Base-by-base conservation (phyloP, 2,329 filamentous ascomycete genomes). In the Zasmidium citrigriseum region DNA sequence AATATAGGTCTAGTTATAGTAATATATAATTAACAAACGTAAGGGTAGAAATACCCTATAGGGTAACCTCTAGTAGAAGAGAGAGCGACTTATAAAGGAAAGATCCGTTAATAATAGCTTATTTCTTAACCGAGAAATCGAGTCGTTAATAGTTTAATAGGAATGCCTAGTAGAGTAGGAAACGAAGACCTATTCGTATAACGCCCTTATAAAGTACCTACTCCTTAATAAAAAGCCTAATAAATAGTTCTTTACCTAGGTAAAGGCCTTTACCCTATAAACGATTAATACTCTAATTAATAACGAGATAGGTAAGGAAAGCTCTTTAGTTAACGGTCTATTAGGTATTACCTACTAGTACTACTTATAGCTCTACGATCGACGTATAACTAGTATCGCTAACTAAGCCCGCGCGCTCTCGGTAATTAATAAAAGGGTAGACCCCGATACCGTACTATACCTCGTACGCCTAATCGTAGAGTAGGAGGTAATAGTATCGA, bases 271-370 rank as follows among this genome's bases (percentile, higher is more conserved):
- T 34, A 50, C 23, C 27, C 27, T 16, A 3, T 27, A 50, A 25
- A 22, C 27, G 27, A 50, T 25, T 50, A 27, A 50, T 50, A 34
- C 47, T 50, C 11, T 50, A n/a, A n/a, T n/a, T n/a, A n/a, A n/a
- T 20, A 20, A 50, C 10, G 27, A 50, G 18, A 25, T 25, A 10
- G 27, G 18, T 20, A 22, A 16, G 2, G 22, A 25, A 34, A 14
- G 7, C 7, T 34, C 7, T 34, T 7, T 14, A 7, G 14, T 7
- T 34, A 34, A 14, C 27, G 9, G 21, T n/a, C 4, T 34, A 7
- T 34, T 7, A 7, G 14, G 27, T 34, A 34, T 34, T 34, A 34
- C 27, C 14, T 34, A 34, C 7, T 34, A 14, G 7, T 34, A 34
- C 27, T 34, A 34, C n/a, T n/a, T 34, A 34, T 7, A 7, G 14